Evolutionary conservation across 495 filamentous ascomycete genomes (phyloP), one percentile per base, ranked within the genome.

Genomic region (Staphylotrichum longicolle): DNA sequence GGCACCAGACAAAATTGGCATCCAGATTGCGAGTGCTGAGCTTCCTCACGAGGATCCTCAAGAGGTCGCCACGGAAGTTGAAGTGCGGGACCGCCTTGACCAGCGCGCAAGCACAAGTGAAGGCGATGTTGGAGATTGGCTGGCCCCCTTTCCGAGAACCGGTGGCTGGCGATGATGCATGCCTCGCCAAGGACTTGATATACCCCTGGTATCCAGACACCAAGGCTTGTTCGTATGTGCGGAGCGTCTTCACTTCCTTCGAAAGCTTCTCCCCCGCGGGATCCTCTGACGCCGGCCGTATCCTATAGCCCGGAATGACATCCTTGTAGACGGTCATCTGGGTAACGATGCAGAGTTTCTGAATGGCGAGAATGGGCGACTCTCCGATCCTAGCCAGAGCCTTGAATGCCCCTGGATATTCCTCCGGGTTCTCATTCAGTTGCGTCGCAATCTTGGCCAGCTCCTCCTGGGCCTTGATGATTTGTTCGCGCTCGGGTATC

Each of bases 261-360:
- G 92, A 96, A 5, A 98, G 70, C 74, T 94, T 96, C 41, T 83
- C 86, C 32, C 80, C 79, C 67, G 84, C 81, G 60, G 88, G 84
- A 20, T 88, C 87, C 46, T 93, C 90, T 3, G 80, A 80, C 6
- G 89, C 74, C 20, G 92, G 91, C 20, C 94, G 87, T 73, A 98
- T 98, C 41, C 94, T 82, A 66, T 98, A 98, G 7, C 93, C 94
- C 0, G 94, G 94, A 50, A 98, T 96, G 46, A 96, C 81, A 77
- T 98, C 93, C 71, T 92, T 95, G 75, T 91, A 98, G n/a, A 97
- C 82, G 7, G 93, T 86, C 69, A 93, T 80, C 73, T 96, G 92
- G 20, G 92, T 88, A 14, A 85, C 90, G 33, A 98, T 73, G 30
- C 87, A 89, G 54, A 98, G 79, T 68, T 91, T 94, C 76, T 88